phyloP scores from a whole-genome alignment of 2,329 filamentous ascomycete genomes.

The Fusarium robinianum region DNA sequence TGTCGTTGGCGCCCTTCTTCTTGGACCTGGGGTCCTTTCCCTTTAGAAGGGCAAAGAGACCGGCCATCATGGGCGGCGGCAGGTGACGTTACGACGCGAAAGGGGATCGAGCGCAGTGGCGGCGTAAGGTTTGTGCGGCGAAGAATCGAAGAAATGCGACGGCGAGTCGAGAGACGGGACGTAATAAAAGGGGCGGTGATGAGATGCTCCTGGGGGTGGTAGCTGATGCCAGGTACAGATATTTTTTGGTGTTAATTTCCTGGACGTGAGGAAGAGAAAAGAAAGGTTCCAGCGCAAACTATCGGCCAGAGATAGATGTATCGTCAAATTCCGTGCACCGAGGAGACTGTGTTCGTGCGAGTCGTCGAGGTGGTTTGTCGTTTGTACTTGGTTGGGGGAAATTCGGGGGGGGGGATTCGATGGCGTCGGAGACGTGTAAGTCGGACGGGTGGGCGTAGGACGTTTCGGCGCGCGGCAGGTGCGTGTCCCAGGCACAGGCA shows the following conservation, averaged over 20 bases:
- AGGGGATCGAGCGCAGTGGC: slow-evolving; percentile 12
- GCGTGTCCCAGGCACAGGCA: too few relatives aligned
- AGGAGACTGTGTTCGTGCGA: too few relatives aligned
- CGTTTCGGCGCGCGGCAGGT: slow-evolving; percentile 27
- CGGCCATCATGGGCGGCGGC: slow-evolving; percentile 52
- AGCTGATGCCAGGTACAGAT: slow-evolving; percentile 5
- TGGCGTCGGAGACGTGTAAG: slow-evolving; percentile 26
- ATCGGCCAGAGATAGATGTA: slow-evolving; percentile 9
- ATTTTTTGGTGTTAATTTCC: slow-evolving; percentile 25
- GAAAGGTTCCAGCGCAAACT: slow-evolving; percentile 14
- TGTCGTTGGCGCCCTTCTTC: slow-evolving; percentile 66
- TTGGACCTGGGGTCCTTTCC: slow-evolving; percentile 70
- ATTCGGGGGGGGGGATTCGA: slow-evolving; percentile 12
- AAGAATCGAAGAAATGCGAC: background rate
- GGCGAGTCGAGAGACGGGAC: slow-evolving; percentile 13
- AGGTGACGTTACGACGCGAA: slow-evolving; percentile 6
- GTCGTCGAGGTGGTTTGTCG: too few relatives aligned
- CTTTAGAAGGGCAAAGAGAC: slow-evolving; percentile 70
- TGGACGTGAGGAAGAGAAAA: slow-evolving; percentile 18
- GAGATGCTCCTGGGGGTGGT: slow-evolving; percentile 3
- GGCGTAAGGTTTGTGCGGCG: slow-evolving; percentile 19
- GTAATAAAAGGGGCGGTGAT: slow-evolving; percentile 28
- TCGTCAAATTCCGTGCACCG: too few relatives aligned
- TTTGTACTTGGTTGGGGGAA: slow-evolving; percentile 9
- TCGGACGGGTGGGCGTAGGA: slow-evolving; percentile 31